Evolutionary conservation across 495 filamentous ascomycete genomes (phyloP), one percentile per base, ranked within the genome.

Genomic region (Margaritispora aquatica): DNA sequence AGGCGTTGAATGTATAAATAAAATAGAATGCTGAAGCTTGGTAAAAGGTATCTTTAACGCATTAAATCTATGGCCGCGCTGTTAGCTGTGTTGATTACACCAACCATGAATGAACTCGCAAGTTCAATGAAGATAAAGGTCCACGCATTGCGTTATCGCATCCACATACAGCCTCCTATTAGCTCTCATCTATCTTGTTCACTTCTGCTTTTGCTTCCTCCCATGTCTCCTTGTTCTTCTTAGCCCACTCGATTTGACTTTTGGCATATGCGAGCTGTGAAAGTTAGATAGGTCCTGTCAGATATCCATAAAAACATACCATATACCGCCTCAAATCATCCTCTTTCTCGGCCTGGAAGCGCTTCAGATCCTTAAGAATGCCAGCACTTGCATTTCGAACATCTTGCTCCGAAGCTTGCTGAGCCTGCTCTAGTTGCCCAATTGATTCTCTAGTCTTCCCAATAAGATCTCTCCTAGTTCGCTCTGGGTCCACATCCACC

Each of bases 171-270:
- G n/a, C n/a, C 5, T 34, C 41, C 21, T 46, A 53, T 68, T 47
- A 68, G 53, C 36, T 58, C 55, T 83, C 78, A 41, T 81, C 77
- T 65, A 97, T 97, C 78, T 96, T 96, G 57, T 87, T 84, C 52
- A 96, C 88, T 68, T 97, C 94, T n/a, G 85, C 86, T 66, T 84
- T 90, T 2, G 94, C 94, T 70, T 97, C 92, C 65, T 92, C 90
- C 94, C 94, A 98, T 2, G 90, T 90, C 67, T 96, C 92, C 65
- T 94, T 84, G 66, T 92, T 97, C 76, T 94, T 94, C 71, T 86
- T 91, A n/a, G 94, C 95, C 94, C 94, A 98, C 70, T 97, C 91
- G 58, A 98, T 86, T 69, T 98, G 94, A 70, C 87, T 92, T 67
- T 85, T 88, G 11, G 94, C 94, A 68, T 96, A 98, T 48, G 91